Evolutionary conservation across 2,329 filamentous ascomycete species (phyloP).

Genomic region (Neonectria punicea): DNA sequence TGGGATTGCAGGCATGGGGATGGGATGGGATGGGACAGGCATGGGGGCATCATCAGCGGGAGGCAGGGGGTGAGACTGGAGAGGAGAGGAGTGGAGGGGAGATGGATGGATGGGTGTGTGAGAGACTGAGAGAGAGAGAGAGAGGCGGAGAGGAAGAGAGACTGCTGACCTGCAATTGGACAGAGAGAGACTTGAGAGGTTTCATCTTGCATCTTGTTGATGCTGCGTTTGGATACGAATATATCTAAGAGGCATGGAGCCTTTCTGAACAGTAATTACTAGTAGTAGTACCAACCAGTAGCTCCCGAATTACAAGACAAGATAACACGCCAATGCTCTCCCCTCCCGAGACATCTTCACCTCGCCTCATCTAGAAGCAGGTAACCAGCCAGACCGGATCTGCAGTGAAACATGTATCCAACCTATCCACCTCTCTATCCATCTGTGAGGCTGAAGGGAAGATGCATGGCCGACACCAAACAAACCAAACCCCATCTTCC

Average conservation of each 20-base stretch:
- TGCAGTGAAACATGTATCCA: not conserved
- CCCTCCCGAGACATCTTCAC: not conserved
- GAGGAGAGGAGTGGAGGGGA: constrained; percentile 11
- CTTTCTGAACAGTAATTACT: too few species aligned
- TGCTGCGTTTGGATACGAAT: not conserved
- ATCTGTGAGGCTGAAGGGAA: not conserved
- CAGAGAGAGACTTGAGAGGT: not conserved
- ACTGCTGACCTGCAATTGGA: not conserved
- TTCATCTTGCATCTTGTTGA: not conserved
- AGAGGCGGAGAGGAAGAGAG: not conserved
- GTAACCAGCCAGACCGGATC: not conserved
- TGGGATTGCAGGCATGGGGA: constrained; percentile 24
- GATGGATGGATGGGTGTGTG: constrained; percentile 8
- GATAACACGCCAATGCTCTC: not conserved
- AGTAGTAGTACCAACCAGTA: not conserved
- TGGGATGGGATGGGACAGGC: not conserved
- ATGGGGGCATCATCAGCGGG: constrained; percentile 12
- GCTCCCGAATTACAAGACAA: not conserved
- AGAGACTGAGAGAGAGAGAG: not conserved
- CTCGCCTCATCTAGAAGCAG: not conserved
- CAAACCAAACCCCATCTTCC: constrained; percentile 4
- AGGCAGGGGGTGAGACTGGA: not conserved
- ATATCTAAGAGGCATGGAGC: not conserved
- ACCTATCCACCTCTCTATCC: not conserved
- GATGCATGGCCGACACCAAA: not conserved